These are phyloP conservation scores for Debaryomyces singareniensis DNA, from an alignment of 1,139 yeast genomes.

Conservation along the genomic window DNA sequence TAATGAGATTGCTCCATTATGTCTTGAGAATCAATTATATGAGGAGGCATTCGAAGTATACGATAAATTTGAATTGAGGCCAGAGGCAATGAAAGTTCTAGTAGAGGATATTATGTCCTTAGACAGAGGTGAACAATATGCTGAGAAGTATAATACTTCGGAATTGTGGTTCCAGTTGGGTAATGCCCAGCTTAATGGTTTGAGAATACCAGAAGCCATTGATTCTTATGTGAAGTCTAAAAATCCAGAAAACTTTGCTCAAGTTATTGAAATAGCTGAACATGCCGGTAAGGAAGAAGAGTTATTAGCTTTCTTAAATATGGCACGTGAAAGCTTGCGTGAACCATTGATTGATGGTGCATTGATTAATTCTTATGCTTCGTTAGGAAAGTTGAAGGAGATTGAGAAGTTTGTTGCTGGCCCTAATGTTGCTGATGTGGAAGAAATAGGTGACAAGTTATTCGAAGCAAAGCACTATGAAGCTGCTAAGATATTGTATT, in stretches of 20 bases:
- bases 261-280: constrained; percentile 91
- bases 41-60: constrained; percentile 96
- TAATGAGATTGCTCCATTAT: constrained; percentile 86
- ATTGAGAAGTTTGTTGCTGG: constrained; percentile 81
- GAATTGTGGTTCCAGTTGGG: constrained; percentile 95
- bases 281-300: constrained; percentile 97
- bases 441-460: constrained; percentile 85
- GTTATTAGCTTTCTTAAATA: constrained; percentile 73
- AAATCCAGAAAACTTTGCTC: constrained; percentile 85
- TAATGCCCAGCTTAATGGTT: constrained; percentile 91
- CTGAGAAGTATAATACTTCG: constrained; percentile 80
- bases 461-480: constrained; percentile 78
- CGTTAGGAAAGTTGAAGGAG: constrained; percentile 67
- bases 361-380: constrained; percentile 79
- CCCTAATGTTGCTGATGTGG: constrained; percentile 89
- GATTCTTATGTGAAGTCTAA: constrained; percentile 83
- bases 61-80: constrained; percentile 72
- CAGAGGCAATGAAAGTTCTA: constrained; percentile 81
- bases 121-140: constrained; percentile 92
- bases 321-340: constrained; percentile 92
- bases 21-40: constrained; percentile 78
- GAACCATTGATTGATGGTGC: constrained; percentile 94
- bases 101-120: constrained; percentile 91
- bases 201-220: constrained; percentile 88
- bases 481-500: constrained; percentile 85